A percentile compares a stretch with the other conserved stretches of the same genome.
These are phyloP conservation scores for Parascedosporium putredinis DNA, from an alignment of 2,329 filamentous ascomycete genomes.

Conservation along the genomic window DNA sequence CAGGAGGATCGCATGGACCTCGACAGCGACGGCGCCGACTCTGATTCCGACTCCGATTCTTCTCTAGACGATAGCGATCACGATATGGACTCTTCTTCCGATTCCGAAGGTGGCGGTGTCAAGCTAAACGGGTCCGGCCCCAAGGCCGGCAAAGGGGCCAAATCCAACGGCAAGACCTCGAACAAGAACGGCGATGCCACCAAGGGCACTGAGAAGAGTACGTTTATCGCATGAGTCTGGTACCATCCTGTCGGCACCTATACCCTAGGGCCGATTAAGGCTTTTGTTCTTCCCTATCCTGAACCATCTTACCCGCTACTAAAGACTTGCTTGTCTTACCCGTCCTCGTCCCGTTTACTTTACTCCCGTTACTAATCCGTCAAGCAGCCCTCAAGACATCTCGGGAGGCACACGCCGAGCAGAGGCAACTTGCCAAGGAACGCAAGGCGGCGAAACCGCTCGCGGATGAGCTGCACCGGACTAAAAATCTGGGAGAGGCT, in stretches of 20 bases:
- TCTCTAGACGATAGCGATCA: conserved; percentile 25
- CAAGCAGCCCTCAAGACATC: conserved; percentile 48
- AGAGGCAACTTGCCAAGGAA: conserved; percentile 78
- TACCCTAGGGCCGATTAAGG: no score
- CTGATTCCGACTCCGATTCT: conserved; percentile 18
- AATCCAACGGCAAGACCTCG: no score
- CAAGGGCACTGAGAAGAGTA: conserved; percentile 12
- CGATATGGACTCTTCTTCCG: conserved; percentile 31
- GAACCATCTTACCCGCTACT: no score
- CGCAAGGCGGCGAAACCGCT: conserved; percentile 89
- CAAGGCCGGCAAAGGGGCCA: neutral
- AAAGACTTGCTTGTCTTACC: neutral
- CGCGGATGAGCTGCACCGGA: conserved; percentile 75
- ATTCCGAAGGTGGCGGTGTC: conserved; percentile 44
- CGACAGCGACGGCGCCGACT: conserved; percentile 12
- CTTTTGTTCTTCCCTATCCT: no score
- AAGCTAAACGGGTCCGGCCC: conserved; percentile 25
- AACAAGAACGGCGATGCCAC: conserved; percentile 16
- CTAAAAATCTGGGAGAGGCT: conserved; percentile 96
- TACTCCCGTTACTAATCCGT: conserved; percentile 1
- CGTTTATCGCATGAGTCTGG: no score
- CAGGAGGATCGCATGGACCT: conserved; percentile 23
- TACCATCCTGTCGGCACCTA: no score
- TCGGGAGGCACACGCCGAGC: conserved; percentile 83
- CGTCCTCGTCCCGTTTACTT: neutral